A percentile compares a stretch with the other conserved stretches of the same genome.
Conservation (phyloP, 805 yeast species). For the Wickerhamomyces tratensis region DNA sequence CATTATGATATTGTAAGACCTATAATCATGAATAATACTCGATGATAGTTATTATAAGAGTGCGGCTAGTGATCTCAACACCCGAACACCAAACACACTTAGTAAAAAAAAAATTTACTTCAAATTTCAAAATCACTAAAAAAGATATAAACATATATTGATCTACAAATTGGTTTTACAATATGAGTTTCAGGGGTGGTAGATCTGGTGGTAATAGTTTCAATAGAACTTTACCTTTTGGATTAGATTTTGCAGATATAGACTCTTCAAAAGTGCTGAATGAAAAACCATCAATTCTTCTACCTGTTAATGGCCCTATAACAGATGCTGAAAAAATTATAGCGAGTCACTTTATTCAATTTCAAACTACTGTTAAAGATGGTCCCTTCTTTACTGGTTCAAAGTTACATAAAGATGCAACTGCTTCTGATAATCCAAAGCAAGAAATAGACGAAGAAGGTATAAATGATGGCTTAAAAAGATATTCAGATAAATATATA, state of each 20-base stretch:
- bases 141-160: no score
- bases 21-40: no score
- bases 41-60: no score
- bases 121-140: no score
- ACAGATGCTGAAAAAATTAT: slow-evolving; percentile 38
- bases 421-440: slow-evolving; percentile 13
- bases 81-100: no score
- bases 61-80: no score
- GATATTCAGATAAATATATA: slow-evolving; percentile 76
- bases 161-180: no score
- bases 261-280: slow-evolving; percentile 27
- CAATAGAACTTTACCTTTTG: slow-evolving; percentile 49
- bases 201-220: slow-evolving; percentile 31
- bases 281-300: slow-evolving; percentile 27
- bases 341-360: slow-evolving; percentile 46
- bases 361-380: slow-evolving; percentile 43
- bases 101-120: no score
- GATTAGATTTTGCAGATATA: slow-evolving; percentile 59
- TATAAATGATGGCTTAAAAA: slow-evolving; percentile 58
- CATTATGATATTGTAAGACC: no score
- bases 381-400: slow-evolving; percentile 64
- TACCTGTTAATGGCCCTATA: slow-evolving; percentile 60
- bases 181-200: slow-evolving; percentile 47
- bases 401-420: slow-evolving; percentile 16
- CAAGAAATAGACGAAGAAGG: slow-evolving; percentile 28